Percentiles rank a stretch among this genome's conserved stretches.
Conservation (phyloP, 768 basidiomycete genomes). For the Albatrellus ellisii region DNA sequence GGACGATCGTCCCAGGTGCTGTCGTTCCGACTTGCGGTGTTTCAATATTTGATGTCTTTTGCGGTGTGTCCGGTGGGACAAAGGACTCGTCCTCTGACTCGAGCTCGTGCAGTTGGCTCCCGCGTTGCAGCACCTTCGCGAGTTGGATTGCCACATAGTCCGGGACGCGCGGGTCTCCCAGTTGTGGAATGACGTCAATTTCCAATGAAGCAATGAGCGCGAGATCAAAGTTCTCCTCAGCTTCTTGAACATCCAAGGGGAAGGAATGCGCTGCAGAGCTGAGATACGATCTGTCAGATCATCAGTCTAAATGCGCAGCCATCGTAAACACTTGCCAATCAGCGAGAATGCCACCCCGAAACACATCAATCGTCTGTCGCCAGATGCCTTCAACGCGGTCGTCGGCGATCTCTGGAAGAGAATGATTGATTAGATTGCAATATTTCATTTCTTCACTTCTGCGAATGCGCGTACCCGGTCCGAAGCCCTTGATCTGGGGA, state of each 20-base stretch:
- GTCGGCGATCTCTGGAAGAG: conserved; percentile 35
- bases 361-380: conserved; percentile 73
- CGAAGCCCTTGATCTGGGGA: conserved; percentile 35
- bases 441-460: neutral
- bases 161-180: conserved; percentile 57
- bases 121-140: conserved; percentile 57
- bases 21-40: conserved; percentile 28
- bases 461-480: conserved; percentile 26
- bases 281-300: conserved; percentile 18
- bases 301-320: neutral
- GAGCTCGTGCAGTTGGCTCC: conserved; percentile 37
- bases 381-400: conserved; percentile 73
- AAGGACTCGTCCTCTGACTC: conserved; percentile 9
- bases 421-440: neutral
- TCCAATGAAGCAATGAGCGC: conserved; percentile 69
- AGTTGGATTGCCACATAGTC: conserved; percentile 58
- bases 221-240: conserved; percentile 78
- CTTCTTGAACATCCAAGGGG: conserved; percentile 50
- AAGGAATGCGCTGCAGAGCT: conserved; percentile 46
- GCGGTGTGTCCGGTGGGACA: conserved; percentile 8
- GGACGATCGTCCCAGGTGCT: conserved; percentile 37
- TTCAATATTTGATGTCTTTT: conserved; percentile 7
- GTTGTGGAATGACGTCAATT: conserved; percentile 63
- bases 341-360: conserved; percentile 68
- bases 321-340: conserved; percentile 50